phyloP scores from a whole-genome alignment of 2,329 filamentous ascomycete species.

The Fusarium sp. region DNA sequence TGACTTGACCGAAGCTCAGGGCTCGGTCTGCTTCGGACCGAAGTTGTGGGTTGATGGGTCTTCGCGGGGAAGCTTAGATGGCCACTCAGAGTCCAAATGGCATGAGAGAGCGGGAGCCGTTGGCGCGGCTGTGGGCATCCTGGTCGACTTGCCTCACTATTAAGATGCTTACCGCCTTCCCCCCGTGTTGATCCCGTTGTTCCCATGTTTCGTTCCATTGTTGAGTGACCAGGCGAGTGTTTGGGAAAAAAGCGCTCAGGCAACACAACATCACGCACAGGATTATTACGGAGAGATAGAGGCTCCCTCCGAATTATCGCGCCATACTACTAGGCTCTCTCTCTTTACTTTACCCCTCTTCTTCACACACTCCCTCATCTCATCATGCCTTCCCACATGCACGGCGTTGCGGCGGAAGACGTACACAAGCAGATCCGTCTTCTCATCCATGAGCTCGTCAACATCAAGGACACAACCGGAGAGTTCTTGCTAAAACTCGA shows the following conservation, averaged over 20 bases:
- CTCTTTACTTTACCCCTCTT: background rate
- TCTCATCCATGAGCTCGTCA: conserved; percentile 79
- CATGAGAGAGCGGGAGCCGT: background rate
- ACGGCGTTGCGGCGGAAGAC: conserved; percentile 60
- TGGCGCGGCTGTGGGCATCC: conserved; percentile 24
- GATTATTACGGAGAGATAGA: background rate
- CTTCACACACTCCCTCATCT: background rate
- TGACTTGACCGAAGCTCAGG: background rate
- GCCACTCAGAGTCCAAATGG: background rate
- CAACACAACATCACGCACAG: background rate
- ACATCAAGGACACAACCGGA: conserved; percentile 80
- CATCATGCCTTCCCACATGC: conserved; percentile 49
- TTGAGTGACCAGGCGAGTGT: background rate
- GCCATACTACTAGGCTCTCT: background rate
- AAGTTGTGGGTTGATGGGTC: conserved; percentile 16
- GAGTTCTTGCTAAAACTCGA: conserved; percentile 77
- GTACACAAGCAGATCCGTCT: conserved; percentile 69
- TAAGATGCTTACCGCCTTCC: conserved; percentile 8
- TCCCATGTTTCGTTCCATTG: background rate
- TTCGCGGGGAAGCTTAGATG: conserved; percentile 3
- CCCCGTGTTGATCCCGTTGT: background rate
- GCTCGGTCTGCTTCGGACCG: conserved; percentile 38
- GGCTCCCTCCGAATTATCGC: background rate
- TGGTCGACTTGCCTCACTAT: background rate
- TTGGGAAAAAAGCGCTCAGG: background rate